phyloP scores from a whole-genome alignment of 345 rosid genomes.

The Sonneratia alba region DNA sequence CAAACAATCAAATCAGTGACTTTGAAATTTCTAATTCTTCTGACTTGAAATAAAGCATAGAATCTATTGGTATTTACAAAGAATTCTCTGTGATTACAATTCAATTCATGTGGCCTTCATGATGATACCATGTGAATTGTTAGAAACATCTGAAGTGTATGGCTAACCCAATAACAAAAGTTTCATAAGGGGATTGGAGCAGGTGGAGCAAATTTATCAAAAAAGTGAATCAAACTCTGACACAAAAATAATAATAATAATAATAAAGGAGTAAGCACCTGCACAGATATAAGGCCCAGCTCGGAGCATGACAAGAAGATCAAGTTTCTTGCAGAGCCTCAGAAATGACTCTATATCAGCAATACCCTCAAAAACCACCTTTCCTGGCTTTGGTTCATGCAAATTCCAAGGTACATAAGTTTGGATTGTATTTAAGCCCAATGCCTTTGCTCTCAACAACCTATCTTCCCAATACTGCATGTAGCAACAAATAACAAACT shows the following conservation, averaged over 20 bases:
- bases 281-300: slow-evolving; percentile 90
- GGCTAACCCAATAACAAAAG: background rate
- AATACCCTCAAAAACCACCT: slow-evolving; percentile 65
- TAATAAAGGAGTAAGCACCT: slow-evolving; percentile 28
- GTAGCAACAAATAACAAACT: slow-evolving; percentile 1
- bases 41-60: background rate
- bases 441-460: slow-evolving; percentile 69
- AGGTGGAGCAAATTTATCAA: background rate
- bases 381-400: slow-evolving; percentile 80
- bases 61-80: background rate
- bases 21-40: background rate
- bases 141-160: no score
- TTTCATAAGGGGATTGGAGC: no score
- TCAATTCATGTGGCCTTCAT: background rate
- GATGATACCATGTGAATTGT: background rate
- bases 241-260: slow-evolving; percentile 5
- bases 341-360: slow-evolving; percentile 63
- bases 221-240: background rate
- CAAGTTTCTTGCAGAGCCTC: slow-evolving; percentile 70
- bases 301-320: slow-evolving; percentile 84
- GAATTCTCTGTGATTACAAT: background rate
- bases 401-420: slow-evolving; percentile 91
- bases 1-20: background rate
- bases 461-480: slow-evolving; percentile 89
- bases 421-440: slow-evolving; percentile 87